A percentile compares a stretch with the other conserved stretches of the same genome.
phyloP scores from a whole-genome alignment of 2,329 filamentous ascomycete genomes.

The Fusarium protoensiforme region DNA sequence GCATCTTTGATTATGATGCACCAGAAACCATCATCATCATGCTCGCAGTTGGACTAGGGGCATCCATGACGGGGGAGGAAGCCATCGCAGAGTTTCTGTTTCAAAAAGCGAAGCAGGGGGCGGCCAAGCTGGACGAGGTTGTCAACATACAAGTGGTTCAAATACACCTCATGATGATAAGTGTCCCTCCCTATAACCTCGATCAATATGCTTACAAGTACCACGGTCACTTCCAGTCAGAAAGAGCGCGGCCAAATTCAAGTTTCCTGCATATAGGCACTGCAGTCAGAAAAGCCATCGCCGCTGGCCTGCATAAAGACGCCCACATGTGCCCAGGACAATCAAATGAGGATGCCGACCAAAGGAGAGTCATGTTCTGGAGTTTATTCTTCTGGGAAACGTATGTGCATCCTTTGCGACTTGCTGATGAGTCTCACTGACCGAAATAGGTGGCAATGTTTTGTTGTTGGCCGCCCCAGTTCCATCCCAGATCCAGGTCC shows the following conservation, averaged over 20 bases:
- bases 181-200: constrained; percentile 19
- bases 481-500: constrained; percentile 52
- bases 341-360: constrained; percentile 46
- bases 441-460: constrained; percentile 53
- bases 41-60: constrained; percentile 50
- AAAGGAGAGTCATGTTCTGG: constrained; percentile 50
- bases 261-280: constrained; percentile 53
- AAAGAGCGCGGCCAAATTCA: constrained; percentile 56
- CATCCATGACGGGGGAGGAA: constrained; percentile 52
- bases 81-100: constrained; percentile 54
- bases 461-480: constrained; percentile 54
- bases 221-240: constrained; percentile 56
- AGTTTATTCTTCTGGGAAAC: constrained; percentile 56
- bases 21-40: constrained; percentile 51
- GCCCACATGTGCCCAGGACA: constrained; percentile 46
- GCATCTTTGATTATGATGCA: constrained; percentile 47
- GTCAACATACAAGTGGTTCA: constrained; percentile 58
- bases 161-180: constrained; percentile 57
- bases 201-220: constrained; percentile 14
- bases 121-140: constrained; percentile 52
- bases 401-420: constrained; percentile 39
- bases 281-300: constrained; percentile 55
- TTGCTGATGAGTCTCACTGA: neutral
- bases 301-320: constrained; percentile 57
- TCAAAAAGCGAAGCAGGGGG: constrained; percentile 54